These are phyloP conservation scores for Viola pubescens DNA, from an alignment of 441 rosid species.

Conservation along the genomic window DNA sequence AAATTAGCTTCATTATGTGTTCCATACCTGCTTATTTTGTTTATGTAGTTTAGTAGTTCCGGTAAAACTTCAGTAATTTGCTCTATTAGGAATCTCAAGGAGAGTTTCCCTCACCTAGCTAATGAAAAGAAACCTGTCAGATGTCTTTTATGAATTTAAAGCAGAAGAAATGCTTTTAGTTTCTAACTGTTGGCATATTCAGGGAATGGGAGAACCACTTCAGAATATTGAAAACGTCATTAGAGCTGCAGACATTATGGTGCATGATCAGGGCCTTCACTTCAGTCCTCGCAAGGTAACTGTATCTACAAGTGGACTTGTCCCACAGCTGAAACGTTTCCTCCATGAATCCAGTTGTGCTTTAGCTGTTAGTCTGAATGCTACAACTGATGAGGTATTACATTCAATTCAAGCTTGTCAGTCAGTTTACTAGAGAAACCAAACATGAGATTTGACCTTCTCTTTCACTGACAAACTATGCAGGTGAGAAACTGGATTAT, in stretches of 20 bases:
- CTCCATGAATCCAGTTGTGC: slow-evolving; percentile 68
- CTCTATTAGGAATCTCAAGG: no score
- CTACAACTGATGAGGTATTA: slow-evolving; percentile 84
- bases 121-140: no score
- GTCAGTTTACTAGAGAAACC: background rate
- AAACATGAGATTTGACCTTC: slow-evolving; percentile 8
- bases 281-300: slow-evolving; percentile 92
- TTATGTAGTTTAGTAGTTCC: no score
- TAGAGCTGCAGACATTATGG: slow-evolving; percentile 75
- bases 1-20: background rate
- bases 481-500: slow-evolving; percentile 92
- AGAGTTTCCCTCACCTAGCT: no score
- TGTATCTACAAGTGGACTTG: slow-evolving; percentile 88
- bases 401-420: slow-evolving; percentile 6
- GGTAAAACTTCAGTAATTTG: no score
- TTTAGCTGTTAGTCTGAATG: slow-evolving; percentile 90
- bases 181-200: slow-evolving; percentile 10
- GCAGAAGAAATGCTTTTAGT: no score
- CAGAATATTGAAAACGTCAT: slow-evolving; percentile 75
- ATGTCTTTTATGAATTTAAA: no score
- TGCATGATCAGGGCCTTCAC: slow-evolving; percentile 82
- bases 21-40: no score
- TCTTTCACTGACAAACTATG: slow-evolving; percentile 13
- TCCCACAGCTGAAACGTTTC: slow-evolving; percentile 77
- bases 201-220: slow-evolving; percentile 99